phyloP scores from a whole-genome alignment of 345 rosid genomes.

The Litchi chinensis region DNA sequence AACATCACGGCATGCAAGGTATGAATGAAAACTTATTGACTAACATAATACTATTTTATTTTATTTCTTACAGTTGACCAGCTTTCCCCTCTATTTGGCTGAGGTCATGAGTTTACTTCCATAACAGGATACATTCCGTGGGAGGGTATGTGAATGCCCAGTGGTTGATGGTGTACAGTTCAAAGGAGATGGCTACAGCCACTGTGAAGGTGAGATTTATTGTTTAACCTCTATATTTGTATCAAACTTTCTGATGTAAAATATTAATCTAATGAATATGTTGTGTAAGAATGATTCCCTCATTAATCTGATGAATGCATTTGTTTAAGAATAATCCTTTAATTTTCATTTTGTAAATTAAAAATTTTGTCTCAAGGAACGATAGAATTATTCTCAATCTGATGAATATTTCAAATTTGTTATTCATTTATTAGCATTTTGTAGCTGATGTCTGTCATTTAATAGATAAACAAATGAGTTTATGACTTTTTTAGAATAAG shows the following conservation, averaged over 20 bases:
- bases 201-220: conserved; percentile 75
- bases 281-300: neutral
- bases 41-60: neutral
- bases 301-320: neutral
- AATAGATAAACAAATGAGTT: neutral
- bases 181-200: conserved; percentile 94
- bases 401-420: neutral
- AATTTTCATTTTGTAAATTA: neutral
- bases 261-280: neutral
- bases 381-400: neutral
- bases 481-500: neutral
- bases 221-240: neutral
- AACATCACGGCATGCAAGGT: conserved; percentile 98
- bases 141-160: conserved; percentile 93
- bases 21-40: conserved; percentile 19
- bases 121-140: conserved; percentile 92
- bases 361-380: neutral
- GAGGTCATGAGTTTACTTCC: conserved; percentile 6
- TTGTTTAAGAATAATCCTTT: neutral
- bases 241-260: neutral
- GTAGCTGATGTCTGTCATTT: neutral
- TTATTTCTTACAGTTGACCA: neutral
- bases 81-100: neutral
- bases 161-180: conserved; percentile 90
- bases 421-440: neutral